Percentiles rank a stretch among this genome's conserved stretches.
Conservation (phyloP, 192 early-diverging fungal species). For the Lobosporangium transversale region DNA sequence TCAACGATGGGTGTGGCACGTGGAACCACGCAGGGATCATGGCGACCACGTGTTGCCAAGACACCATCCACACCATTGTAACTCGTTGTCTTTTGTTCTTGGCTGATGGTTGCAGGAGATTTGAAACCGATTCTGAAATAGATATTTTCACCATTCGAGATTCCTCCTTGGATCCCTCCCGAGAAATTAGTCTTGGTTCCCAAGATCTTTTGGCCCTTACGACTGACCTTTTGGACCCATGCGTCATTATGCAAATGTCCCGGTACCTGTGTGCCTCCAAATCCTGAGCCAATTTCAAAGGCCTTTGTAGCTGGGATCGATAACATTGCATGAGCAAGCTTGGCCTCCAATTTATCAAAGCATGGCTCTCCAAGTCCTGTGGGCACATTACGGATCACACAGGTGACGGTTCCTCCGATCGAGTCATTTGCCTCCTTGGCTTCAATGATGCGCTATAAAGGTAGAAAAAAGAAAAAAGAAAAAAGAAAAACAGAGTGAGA, state of each 20-base stretch:
- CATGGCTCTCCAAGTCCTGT: constrained; percentile 95
- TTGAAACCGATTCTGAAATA: constrained; percentile 99
- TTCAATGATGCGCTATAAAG: constrained; percentile 73
- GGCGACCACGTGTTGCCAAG: constrained; percentile 91
- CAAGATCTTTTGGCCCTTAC: constrained; percentile 61
- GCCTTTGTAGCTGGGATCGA: constrained; percentile 99
- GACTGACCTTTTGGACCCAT: constrained; percentile 70
- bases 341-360: constrained; percentile 98
- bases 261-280: constrained; percentile 85
- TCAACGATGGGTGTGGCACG: constrained; percentile 98
- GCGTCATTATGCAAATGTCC: constrained; percentile 96
- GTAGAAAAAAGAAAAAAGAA: neutral
- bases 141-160: constrained; percentile 94
- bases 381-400: constrained; percentile 94
- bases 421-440: constrained; percentile 88
- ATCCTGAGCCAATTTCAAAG: constrained; percentile 96
- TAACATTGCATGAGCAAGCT: constrained; percentile 97
- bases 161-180: constrained; percentile 98
- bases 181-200: constrained; percentile 94
- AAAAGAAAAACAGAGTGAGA: neutral
- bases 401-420: constrained; percentile 94
- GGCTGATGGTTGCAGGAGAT: constrained; percentile 94
- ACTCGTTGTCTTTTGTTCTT: constrained; percentile 87
- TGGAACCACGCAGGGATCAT: constrained; percentile 97
- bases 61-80: constrained; percentile 86